Percentiles rank a stretch among this genome's conserved stretches.
Evolutionary conservation across 225 moss, liverwort and hornwort species (phyloP).

Genomic region (Anthoceros angustus): DNA sequence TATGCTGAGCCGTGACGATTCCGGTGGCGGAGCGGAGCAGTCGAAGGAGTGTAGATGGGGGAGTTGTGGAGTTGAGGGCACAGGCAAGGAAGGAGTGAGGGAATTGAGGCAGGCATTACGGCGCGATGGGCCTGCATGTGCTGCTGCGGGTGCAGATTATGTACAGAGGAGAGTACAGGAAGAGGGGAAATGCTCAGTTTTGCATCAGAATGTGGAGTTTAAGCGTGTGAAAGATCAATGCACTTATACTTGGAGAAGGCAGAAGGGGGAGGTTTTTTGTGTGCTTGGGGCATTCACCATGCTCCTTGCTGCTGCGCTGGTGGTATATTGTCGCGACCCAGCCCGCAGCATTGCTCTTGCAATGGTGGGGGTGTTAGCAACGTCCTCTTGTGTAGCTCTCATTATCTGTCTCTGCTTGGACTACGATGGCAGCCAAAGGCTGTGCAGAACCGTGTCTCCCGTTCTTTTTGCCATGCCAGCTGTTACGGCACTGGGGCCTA

Average conservation of each 20-base stretch:
- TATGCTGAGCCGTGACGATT: no score
- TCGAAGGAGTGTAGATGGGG: no score
- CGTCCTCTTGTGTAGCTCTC: background rate
- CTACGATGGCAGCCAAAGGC: background rate
- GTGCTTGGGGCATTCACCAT: background rate
- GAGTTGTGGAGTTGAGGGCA: no score
- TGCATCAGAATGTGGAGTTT: background rate
- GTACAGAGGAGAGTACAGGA: background rate
- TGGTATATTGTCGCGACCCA: background rate
- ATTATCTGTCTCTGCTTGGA: background rate
- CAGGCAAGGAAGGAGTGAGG: no score
- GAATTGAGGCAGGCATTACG: no score
- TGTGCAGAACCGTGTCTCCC: background rate
- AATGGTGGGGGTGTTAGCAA: background rate
- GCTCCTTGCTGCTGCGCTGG: background rate
- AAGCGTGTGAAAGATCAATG: background rate
- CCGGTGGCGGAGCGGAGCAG: no score
- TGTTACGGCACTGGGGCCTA: background rate
- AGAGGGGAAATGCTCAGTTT: background rate
- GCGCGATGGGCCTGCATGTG: background rate
- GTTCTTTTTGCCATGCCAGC: background rate
- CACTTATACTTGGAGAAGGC: constrained; percentile 1
- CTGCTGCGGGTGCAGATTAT: background rate
- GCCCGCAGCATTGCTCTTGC: background rate
- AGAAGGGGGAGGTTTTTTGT: background rate